Conservation (phyloP, 306 rosid genomes). For the Prunus davidiana region DNA sequence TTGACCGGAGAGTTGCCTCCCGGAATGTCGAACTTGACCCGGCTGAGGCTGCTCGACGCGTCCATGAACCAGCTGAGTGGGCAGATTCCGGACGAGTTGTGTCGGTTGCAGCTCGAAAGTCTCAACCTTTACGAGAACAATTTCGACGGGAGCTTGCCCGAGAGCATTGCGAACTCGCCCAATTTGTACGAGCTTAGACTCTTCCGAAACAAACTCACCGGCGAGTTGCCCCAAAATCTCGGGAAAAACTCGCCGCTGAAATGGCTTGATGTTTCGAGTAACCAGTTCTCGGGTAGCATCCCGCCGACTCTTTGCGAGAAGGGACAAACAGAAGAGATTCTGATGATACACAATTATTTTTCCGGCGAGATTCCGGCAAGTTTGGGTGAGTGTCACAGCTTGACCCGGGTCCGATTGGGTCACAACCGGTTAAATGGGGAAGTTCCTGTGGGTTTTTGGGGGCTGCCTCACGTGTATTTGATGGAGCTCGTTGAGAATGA, state of each 20-base stretch:
- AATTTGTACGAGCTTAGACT: slow-evolving; percentile 56
- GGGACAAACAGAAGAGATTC: slow-evolving; percentile 58
- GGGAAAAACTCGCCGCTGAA: slow-evolving; percentile 58
- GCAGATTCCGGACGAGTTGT: slow-evolving; percentile 60
- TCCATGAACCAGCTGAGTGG: slow-evolving; percentile 73
- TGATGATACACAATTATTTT: slow-evolving; percentile 53
- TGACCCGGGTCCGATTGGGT: slow-evolving; percentile 62
- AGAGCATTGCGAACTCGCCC: slow-evolving; percentile 56
- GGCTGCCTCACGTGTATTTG: slow-evolving; percentile 58
- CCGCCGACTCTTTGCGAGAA: slow-evolving; percentile 56
- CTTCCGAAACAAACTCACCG: slow-evolving; percentile 55
- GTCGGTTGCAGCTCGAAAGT: slow-evolving; percentile 58
- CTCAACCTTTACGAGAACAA: slow-evolving; percentile 72
- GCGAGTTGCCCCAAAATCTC: slow-evolving; percentile 57
- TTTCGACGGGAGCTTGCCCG: slow-evolving; percentile 64
- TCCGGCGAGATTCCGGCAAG: slow-evolving; percentile 62
- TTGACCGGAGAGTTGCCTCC: slow-evolving; percentile 62
- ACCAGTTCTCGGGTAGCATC: slow-evolving; percentile 54
- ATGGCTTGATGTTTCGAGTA: slow-evolving; percentile 67
- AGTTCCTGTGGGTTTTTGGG: slow-evolving; percentile 78
- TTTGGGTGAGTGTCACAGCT: slow-evolving; percentile 53
- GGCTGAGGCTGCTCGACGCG: slow-evolving; percentile 59
- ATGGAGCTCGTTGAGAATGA: slow-evolving; percentile 60
- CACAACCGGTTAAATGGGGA: slow-evolving; percentile 57
- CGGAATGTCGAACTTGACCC: slow-evolving; percentile 62